Evolutionary conservation across 208 protist genomes (phyloP).

Genomic region (Herpetomonas tarakana): DNA sequence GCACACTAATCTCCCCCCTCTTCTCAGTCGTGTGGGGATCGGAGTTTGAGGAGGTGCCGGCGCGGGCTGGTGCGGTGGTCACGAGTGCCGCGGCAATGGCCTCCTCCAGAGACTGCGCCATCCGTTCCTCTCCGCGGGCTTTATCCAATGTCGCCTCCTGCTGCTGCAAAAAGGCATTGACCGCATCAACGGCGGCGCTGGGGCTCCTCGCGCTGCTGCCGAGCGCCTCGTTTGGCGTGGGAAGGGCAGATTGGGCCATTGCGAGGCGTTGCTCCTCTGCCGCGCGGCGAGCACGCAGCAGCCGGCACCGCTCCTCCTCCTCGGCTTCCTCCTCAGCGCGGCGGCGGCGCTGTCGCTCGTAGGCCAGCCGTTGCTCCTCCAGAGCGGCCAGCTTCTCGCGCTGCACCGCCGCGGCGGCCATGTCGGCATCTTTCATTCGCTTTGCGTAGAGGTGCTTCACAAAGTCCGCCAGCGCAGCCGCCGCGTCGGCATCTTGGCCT

Average conservation of each 20-base stretch:
- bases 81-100: not conserved
- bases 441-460: not conserved
- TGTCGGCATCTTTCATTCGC: slow-evolving; percentile 10
- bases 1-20: no score
- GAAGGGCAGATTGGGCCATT: no score
- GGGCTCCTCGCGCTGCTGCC: no score
- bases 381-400: slow-evolving; percentile 34
- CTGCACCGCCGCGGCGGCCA: slow-evolving; percentile 17
- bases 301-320: slow-evolving; percentile 33
- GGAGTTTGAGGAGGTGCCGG: no score
- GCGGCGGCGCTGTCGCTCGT: slow-evolving; percentile 20
- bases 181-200: not conserved
- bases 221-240: no score
- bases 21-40: no score
- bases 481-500: no score
- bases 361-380: slow-evolving; percentile 26
- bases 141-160: not conserved
- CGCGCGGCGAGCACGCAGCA: slow-evolving; percentile 18
- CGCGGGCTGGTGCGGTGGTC: no score
- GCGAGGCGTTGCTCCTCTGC: slow-evolving; percentile 28
- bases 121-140: not conserved
- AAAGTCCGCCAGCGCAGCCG: not conserved
- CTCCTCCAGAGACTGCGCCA: not conserved
- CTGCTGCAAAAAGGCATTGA: not conserved
- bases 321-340: slow-evolving; percentile 25